These are phyloP conservation scores for Jamesozyma hellenica DNA, from an alignment of 805 yeast species.

Conservation along the genomic window DNA sequence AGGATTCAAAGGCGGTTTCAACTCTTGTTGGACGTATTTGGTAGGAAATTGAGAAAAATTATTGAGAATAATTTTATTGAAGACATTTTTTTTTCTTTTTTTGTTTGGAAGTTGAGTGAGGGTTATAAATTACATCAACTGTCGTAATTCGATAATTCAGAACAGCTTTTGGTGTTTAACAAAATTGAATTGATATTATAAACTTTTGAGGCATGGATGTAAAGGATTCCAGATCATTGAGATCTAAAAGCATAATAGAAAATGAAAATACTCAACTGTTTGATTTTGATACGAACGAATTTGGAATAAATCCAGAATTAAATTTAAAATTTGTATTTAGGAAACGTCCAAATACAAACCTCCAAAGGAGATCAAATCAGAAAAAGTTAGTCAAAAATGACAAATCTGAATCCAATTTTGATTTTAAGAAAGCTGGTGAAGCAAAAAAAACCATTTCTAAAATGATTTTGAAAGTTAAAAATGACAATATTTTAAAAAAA, in stretches of 20 bases:
- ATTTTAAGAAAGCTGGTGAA: constrained; percentile 4
- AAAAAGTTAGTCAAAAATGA: background rate
- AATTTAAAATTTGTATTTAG: constrained; percentile 10
- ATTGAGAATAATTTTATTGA: too few species aligned
- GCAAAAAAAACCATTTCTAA: constrained; percentile 10
- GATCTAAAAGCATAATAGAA: constrained; percentile 10
- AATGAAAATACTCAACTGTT: constrained; percentile 20
- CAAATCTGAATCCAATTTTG: too few species aligned
- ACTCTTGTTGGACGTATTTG: too few species aligned
- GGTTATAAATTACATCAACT: too few species aligned
- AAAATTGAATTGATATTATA: too few species aligned
- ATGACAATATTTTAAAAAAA: constrained; percentile 3
- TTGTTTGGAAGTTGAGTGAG: too few species aligned
- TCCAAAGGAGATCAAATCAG: background rate
- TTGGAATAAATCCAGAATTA: constrained; percentile 14
- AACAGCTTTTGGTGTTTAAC: too few species aligned
- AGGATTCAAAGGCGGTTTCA: too few species aligned
- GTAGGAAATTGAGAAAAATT: too few species aligned
- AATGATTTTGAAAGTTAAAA: constrained; percentile 16
- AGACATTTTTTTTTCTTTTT: too few species aligned
- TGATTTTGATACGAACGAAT: constrained; percentile 30
- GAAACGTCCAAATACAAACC: constrained; percentile 1
- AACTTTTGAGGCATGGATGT: too few species aligned
- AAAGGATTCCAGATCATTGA: constrained; percentile 6
- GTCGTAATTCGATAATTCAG: too few species aligned